Evolutionary conservation across 2,329 filamentous ascomycete species (phyloP).

Genomic region (Sporothrix pallida): DNA sequence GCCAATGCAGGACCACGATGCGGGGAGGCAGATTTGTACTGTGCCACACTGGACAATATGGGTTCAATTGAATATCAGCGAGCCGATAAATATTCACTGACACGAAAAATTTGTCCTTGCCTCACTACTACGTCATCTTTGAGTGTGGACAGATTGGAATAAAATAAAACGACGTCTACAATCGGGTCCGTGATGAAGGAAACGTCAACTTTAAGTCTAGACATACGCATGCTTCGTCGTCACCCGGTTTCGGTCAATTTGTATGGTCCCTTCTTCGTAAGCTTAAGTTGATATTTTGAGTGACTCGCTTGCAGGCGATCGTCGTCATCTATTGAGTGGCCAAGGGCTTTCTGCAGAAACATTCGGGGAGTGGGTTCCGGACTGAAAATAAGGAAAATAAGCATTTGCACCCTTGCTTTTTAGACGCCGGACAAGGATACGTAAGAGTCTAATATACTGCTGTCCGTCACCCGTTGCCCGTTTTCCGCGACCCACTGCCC

Average conservation of each 20-base stretch:
- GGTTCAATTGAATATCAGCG: not conserved
- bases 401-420: not conserved
- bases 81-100: not conserved
- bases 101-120: not conserved
- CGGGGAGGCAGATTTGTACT: not conserved
- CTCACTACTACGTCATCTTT: not conserved
- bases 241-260: conserved; percentile 19
- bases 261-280: not conserved
- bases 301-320: not conserved
- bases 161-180: not conserved
- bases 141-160: not conserved
- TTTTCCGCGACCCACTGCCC: too few species aligned
- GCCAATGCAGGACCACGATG: conserved; percentile 20
- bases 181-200: too few species aligned
- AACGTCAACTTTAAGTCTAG: not conserved
- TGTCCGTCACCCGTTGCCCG: not conserved
- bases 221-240: not conserved
- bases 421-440: not conserved
- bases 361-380: not conserved
- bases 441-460: not conserved
- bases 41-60: not conserved
- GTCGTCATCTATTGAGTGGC: not conserved
- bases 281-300: not conserved
- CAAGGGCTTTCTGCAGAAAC: not conserved
- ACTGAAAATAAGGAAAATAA: too few species aligned